phyloP scores from a whole-genome alignment of 768 basidiomycete genomes.

The Podaxis pistillaris region DNA sequence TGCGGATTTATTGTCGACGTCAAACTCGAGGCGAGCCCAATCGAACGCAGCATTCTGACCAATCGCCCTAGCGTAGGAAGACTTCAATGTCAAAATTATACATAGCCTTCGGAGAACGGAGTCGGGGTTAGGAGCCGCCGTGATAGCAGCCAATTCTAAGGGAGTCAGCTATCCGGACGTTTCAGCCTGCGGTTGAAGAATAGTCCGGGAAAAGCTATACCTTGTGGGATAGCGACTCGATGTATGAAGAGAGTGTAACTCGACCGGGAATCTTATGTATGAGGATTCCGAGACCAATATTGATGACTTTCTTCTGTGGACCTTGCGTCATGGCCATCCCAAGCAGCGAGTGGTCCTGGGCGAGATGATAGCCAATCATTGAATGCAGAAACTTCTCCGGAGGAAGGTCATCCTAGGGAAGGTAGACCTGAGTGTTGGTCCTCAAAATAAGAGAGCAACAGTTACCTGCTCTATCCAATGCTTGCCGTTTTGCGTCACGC shows the following conservation, averaged over 20 bases:
- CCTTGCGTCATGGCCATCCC: constrained; percentile 90
- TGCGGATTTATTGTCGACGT: constrained; percentile 60
- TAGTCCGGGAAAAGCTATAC: constrained; percentile 35
- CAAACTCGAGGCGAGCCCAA: constrained; percentile 79
- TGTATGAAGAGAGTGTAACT: constrained; percentile 60
- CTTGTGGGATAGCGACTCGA: constrained; percentile 75
- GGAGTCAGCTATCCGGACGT: constrained; percentile 20
- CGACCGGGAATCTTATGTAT: constrained; percentile 62
- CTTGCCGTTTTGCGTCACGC: constrained; percentile 58
- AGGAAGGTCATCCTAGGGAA: constrained; percentile 52
- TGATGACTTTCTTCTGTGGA: constrained; percentile 68
- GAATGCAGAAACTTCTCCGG: constrained; percentile 66
- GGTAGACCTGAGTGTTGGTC: not conserved
- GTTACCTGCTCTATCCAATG: constrained; percentile 80
- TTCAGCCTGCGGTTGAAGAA: constrained; percentile 1
- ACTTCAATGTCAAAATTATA: constrained; percentile 76
- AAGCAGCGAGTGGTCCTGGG: constrained; percentile 64
- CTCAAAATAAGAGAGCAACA: not conserved
- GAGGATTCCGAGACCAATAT: constrained; percentile 80
- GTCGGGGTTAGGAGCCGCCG: constrained; percentile 52
- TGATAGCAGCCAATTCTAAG: constrained; percentile 44
- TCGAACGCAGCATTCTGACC: constrained; percentile 82
- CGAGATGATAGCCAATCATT: constrained; percentile 79
- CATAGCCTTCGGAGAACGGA: constrained; percentile 72
- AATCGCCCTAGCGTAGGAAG: constrained; percentile 81